phyloP scores from a whole-genome alignment of 1,284 basidiomycete species.

The Exobasidium rhododendri region DNA sequence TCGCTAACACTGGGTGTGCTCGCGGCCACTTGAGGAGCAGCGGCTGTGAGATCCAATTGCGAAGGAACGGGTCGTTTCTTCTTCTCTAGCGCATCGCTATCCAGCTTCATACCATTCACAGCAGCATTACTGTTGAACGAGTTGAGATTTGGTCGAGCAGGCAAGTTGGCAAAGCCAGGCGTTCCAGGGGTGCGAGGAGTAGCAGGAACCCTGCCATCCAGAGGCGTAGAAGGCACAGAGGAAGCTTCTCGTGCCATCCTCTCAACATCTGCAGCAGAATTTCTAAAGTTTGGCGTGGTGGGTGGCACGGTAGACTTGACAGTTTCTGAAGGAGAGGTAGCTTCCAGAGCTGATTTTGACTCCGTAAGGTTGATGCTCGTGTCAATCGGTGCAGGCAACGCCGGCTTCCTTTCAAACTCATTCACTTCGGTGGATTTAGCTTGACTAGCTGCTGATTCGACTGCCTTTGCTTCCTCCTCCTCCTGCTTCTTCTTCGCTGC shows the following conservation, averaged over 20 bases:
- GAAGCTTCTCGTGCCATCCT: slow-evolving; percentile 48
- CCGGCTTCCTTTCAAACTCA: slow-evolving; percentile 1
- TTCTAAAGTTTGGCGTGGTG: slow-evolving; percentile 29
- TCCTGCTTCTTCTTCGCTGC: slow-evolving; percentile 13
- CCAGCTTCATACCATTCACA: slow-evolving; percentile 44
- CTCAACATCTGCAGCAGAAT: slow-evolving; percentile 43
- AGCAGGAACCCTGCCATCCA: slow-evolving; percentile 22
- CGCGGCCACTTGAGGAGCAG: neutral
- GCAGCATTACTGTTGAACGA: slow-evolving; percentile 20
- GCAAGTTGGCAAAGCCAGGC: slow-evolving; percentile 46
- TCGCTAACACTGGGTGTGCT: neutral
- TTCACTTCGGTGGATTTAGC: slow-evolving; percentile 16
- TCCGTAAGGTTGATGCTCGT: slow-evolving; percentile 17
- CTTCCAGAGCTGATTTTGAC: slow-evolving; percentile 6
- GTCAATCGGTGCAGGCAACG: slow-evolving; percentile 19
- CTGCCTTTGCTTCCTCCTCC: slow-evolving; percentile 16
- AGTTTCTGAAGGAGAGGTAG: neutral
- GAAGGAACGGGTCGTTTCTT: slow-evolving; percentile 24
- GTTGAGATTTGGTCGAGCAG: slow-evolving; percentile 42
- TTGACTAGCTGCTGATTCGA: slow-evolving; percentile 8
- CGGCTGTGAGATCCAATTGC: slow-evolving; percentile 15
- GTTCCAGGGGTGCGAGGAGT: slow-evolving; percentile 42
- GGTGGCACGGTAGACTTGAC: neutral
- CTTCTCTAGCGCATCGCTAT: slow-evolving; percentile 45
- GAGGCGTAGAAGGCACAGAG: slow-evolving; percentile 45